phyloP scores from a whole-genome alignment of 2,329 filamentous ascomycete species.

The Arachnopeziza araneosa region DNA sequence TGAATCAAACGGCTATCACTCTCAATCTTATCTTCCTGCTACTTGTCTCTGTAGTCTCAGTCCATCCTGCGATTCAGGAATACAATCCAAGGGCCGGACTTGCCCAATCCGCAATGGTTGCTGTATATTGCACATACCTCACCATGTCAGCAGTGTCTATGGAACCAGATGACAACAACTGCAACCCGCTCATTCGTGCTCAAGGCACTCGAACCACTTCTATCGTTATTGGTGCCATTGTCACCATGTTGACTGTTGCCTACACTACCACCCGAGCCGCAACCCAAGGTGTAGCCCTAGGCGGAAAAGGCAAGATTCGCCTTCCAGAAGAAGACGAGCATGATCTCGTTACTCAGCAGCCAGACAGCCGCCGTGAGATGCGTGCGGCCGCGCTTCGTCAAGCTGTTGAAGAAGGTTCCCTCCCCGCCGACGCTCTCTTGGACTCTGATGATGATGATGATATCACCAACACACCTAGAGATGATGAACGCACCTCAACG shows the following conservation, averaged over 20 bases:
- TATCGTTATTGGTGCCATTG: constrained; percentile 85
- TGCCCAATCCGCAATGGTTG: constrained; percentile 96
- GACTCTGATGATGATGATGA: constrained; percentile 59
- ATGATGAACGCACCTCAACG: constrained; percentile 83
- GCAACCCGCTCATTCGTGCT: constrained; percentile 85
- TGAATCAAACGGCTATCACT: constrained; percentile 96
- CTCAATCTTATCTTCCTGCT: constrained; percentile 85
- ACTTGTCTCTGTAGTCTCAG: constrained; percentile 73
- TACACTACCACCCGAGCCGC: constrained; percentile 97
- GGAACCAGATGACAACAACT: constrained; percentile 91
- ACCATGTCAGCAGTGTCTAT: constrained; percentile 98
- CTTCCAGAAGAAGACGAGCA: constrained; percentile 74
- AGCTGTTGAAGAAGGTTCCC: constrained; percentile 85
- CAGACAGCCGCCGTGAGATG: constrained; percentile 76
- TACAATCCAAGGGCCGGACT: constrained; percentile 89
- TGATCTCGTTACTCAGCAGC: constrained; percentile 82
- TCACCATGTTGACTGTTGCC: constrained; percentile 93
- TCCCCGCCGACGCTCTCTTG: constrained; percentile 80
- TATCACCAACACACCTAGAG: constrained; percentile 56
- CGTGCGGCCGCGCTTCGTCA: constrained; percentile 83
- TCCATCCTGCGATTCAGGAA: constrained; percentile 86
- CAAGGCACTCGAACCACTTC: constrained; percentile 85
- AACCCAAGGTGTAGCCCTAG: constrained; percentile 78
- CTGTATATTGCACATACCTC: constrained; percentile 96
- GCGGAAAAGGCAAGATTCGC: constrained; percentile 55